Conservation (phyloP, 352 stramenopile species). For the Pythium apleroticum region DNA sequence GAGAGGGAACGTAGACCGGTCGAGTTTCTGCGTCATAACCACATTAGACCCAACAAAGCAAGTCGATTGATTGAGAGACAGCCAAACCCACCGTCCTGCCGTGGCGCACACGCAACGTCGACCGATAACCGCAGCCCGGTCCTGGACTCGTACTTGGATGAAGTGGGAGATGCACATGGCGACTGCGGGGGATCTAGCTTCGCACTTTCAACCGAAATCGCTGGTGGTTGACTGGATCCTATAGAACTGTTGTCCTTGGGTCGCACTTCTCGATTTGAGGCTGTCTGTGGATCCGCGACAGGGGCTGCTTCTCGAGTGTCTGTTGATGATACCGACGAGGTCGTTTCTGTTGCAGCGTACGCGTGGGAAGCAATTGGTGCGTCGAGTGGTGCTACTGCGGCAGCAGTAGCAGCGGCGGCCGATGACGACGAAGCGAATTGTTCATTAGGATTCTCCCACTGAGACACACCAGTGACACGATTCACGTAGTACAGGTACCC, state of each 20-base stretch:
- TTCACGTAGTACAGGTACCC: slow-evolving; percentile 84
- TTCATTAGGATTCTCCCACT: slow-evolving; percentile 67
- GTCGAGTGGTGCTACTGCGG: slow-evolving; percentile 6
- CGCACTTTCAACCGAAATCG: not conserved
- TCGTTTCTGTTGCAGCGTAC: not conserved
- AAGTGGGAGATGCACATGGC: slow-evolving; percentile 12
- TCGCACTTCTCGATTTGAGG: not conserved
- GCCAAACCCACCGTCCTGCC: slow-evolving; percentile 40
- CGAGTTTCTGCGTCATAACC: slow-evolving; percentile 35
- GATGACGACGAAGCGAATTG: not conserved
- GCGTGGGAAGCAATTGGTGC: not conserved
- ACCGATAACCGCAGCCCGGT: slow-evolving; percentile 56
- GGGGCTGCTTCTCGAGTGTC: not conserved
- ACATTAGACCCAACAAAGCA: not conserved
- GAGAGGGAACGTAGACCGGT: slow-evolving; percentile 53
- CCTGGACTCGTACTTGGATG: slow-evolving; percentile 47
- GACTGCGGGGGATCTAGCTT: not conserved
- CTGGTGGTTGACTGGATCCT: not conserved
- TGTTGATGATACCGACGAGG: not conserved
- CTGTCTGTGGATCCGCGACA: not conserved
- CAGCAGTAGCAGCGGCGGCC: not conserved
- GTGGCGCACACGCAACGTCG: slow-evolving; percentile 40
- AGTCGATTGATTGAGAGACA: not conserved
- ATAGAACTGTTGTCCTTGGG: not conserved
- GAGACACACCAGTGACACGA: slow-evolving; percentile 57